These are phyloP conservation scores for Beauveria brongniartii DNA, from an alignment of 2,329 filamentous ascomycete species.

Conservation along the genomic window DNA sequence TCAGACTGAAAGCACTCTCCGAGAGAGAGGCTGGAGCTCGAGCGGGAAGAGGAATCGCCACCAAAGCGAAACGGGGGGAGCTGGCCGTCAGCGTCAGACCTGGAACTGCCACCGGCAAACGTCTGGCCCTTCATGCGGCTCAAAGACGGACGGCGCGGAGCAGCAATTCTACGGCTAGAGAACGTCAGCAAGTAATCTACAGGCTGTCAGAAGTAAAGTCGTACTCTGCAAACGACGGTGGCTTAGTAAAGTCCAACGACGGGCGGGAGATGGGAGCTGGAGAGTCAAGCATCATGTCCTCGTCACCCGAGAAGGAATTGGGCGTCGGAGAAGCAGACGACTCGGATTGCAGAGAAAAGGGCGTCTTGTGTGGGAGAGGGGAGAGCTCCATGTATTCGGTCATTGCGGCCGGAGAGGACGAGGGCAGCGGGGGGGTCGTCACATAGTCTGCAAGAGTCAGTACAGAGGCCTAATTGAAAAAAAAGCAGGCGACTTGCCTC, in stretches of 20 bases:
- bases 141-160: slow-evolving; percentile 66
- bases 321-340: slow-evolving; percentile 63
- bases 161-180: slow-evolving; percentile 56
- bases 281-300: slow-evolving; percentile 49
- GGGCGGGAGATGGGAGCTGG: slow-evolving; percentile 42
- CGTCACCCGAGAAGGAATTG: slow-evolving; percentile 36
- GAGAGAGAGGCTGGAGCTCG: slow-evolving; percentile 48
- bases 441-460: slow-evolving; percentile 48
- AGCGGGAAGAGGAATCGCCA: slow-evolving; percentile 21
- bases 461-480: not conserved
- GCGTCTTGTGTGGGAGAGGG: slow-evolving; percentile 78
- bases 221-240: slow-evolving; percentile 42
- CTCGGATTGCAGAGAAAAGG: slow-evolving; percentile 57
- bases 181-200: slow-evolving; percentile 19
- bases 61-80: slow-evolving; percentile 72
- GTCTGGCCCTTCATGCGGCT: slow-evolving; percentile 67
- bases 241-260: slow-evolving; percentile 40
- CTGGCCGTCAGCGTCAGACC: slow-evolving; percentile 54
- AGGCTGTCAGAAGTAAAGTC: slow-evolving; percentile 21
- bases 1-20: slow-evolving; percentile 69
- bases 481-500: slow-evolving; percentile 22
- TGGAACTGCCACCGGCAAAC: slow-evolving; percentile 54
- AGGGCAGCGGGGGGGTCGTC: slow-evolving; percentile 74
- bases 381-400: slow-evolving; percentile 89
- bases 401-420: slow-evolving; percentile 68